Percentiles rank a stretch among this genome's conserved stretches.
Conservation (phyloP, 176 grass and related monocot genomes). For the Paspalum vaginatum region DNA sequence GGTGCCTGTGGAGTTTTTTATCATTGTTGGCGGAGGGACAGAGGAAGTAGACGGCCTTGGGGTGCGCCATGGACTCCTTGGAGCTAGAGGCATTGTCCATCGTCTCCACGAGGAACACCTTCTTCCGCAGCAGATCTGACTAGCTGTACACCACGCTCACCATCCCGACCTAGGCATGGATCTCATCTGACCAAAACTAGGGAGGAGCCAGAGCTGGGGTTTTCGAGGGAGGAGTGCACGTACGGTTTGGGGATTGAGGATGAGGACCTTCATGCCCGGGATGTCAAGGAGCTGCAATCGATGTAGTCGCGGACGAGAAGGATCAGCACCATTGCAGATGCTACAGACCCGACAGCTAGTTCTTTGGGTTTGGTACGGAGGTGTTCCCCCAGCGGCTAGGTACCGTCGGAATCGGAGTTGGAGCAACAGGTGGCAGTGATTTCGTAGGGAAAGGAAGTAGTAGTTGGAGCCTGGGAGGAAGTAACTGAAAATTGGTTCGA, state of each 20-base stretch:
- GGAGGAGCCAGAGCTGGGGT: neutral
- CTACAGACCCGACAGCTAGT: no score
- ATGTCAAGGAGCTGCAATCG: constrained; percentile 91
- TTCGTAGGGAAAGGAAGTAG: no score
- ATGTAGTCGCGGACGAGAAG: constrained; percentile 86
- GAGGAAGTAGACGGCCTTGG: constrained; percentile 94
- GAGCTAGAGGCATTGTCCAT: constrained; percentile 87
- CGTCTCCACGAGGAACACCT: constrained; percentile 94
- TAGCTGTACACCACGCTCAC: constrained; percentile 97
- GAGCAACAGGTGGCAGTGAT: no score
- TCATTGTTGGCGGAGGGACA: constrained; percentile 77
- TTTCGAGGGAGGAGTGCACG: constrained; percentile 6
- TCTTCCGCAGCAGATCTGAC: constrained; percentile 87
- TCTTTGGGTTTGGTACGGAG: constrained; percentile 10
- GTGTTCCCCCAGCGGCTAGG: no score
- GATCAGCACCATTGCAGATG: constrained; percentile 65
- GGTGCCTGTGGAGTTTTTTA: constrained; percentile 82
- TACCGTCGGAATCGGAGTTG: no score
- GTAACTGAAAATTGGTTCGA: no score
- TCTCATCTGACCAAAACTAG: neutral
- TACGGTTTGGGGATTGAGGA: constrained; percentile 85
- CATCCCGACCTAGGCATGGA: constrained; percentile 68
- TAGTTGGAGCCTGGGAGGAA: no score
- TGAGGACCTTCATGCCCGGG: constrained; percentile 92
- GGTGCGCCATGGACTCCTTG: constrained; percentile 84